A percentile compares a stretch with the other conserved stretches of the same genome.
These are phyloP conservation scores for Aspergillus flavus DNA, from an alignment of 2,329 filamentous ascomycete genomes.

Conservation along the genomic window DNA sequence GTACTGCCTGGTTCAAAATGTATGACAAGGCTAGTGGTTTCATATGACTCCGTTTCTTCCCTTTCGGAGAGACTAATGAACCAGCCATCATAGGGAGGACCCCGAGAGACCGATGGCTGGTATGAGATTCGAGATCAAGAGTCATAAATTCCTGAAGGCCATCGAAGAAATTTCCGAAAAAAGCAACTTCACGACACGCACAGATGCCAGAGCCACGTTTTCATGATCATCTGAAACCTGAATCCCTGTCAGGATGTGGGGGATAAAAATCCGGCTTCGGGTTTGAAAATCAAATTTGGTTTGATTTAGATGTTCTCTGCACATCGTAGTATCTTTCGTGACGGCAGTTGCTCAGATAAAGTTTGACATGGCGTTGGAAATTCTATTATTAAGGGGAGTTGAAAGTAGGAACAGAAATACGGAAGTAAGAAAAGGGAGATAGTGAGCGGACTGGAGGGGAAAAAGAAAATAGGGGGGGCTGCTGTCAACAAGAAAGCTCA, in stretches of 20 bases:
- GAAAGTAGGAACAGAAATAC: not conserved
- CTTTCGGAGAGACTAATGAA: not conserved
- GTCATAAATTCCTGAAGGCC: not conserved
- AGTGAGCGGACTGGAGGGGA: not conserved
- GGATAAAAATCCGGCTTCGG: not conserved
- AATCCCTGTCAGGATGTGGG: constrained; percentile 9
- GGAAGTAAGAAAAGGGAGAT: too few relatives aligned
- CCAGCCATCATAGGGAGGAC: not conserved
- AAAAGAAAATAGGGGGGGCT: not conserved
- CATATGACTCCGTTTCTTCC: not conserved
- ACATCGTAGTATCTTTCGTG: not conserved
- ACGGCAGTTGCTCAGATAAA: not conserved
- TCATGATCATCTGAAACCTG: constrained; percentile 14
- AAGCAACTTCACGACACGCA: constrained; percentile 16
- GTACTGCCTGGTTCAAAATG: not conserved
- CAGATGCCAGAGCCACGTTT: constrained; percentile 21
- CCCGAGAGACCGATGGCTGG: not conserved
- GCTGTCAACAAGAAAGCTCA: not conserved
- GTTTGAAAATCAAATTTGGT: not conserved
- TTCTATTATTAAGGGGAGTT: not conserved
- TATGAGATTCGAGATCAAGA: not conserved
- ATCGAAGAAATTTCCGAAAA: constrained; percentile 21
- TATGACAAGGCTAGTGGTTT: not conserved
- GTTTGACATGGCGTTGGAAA: constrained; percentile 2
- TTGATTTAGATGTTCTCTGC: not conserved